Conservation (phyloP, 257 asterid species). For the Solanum sejunctum region DNA sequence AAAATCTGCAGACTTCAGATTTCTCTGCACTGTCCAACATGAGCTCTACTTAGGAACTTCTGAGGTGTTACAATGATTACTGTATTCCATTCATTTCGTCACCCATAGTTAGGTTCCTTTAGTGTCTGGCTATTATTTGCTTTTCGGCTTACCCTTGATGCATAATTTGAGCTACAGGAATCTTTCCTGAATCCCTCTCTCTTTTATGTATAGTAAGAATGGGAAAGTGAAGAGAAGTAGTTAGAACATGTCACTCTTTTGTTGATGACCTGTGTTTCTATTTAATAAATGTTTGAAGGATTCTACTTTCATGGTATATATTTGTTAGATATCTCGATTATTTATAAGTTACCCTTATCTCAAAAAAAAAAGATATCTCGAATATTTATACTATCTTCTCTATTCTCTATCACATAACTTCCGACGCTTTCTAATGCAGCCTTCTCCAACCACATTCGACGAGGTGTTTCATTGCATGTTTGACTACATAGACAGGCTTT, state of each 20-base stretch:
- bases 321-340: neutral
- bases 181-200: neutral
- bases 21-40: no score
- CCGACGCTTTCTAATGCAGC: neutral
- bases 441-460: slow-evolving; percentile 34
- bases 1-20: no score
- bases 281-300: neutral
- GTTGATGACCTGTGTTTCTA: neutral
- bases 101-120: neutral
- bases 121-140: neutral
- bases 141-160: neutral
- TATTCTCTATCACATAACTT: neutral
- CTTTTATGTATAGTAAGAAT: neutral
- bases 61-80: neutral
- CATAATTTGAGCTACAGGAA: neutral
- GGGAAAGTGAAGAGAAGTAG: neutral
- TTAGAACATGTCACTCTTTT: neutral
- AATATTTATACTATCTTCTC: neutral
- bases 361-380: neutral
- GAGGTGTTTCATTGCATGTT: slow-evolving; percentile 34
- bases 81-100: neutral
- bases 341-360: no score
- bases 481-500: slow-evolving; percentile 33
- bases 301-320: neutral
- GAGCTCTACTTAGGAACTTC: no score